phyloP scores from a whole-genome alignment of 2,329 filamentous ascomycete genomes.

The Beauveria sp. region DNA sequence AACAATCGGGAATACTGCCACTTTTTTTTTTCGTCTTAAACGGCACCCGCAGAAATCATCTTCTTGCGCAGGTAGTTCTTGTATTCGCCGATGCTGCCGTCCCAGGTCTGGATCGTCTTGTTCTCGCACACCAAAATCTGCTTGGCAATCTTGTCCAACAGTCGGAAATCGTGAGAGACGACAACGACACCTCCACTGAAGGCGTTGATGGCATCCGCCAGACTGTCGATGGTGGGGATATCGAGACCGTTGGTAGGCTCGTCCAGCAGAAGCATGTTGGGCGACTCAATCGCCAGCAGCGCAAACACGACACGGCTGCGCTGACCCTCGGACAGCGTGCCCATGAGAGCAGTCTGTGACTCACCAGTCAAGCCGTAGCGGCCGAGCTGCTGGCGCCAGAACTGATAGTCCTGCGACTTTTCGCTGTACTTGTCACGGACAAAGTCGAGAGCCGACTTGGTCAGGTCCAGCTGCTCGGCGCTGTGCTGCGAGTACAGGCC shows the following conservation, averaged over 20 bases:
- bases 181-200: conserved; percentile 96
- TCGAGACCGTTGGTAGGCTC: conserved; percentile 99
- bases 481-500: conserved; percentile 98
- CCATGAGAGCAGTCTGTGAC: conserved; percentile 93
- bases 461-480: conserved; percentile 94
- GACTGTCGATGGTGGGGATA: conserved; percentile 94
- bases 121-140: conserved; percentile 99
- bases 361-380: conserved; percentile 90
- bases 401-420: conserved; percentile 96
- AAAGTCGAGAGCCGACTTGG: conserved; percentile 95
- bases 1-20: not conserved
- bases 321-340: conserved; percentile 94
- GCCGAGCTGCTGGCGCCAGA: conserved; percentile 97
- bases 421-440: conserved; percentile 88
- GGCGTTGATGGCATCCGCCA: conserved; percentile 95
- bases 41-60: conserved; percentile 84
- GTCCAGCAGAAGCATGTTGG: conserved; percentile 97
- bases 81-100: conserved; percentile 85
- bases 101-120: conserved; percentile 86
- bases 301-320: conserved; percentile 98
- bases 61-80: conserved; percentile 99
- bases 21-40: conserved; percentile 46
- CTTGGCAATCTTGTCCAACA: conserved; percentile 99
- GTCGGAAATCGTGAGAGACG: conserved; percentile 96
- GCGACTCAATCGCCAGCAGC: conserved; percentile 84